These are phyloP conservation scores for Terana coerulea DNA, from an alignment of 768 basidiomycete species.

Conservation along the genomic window DNA sequence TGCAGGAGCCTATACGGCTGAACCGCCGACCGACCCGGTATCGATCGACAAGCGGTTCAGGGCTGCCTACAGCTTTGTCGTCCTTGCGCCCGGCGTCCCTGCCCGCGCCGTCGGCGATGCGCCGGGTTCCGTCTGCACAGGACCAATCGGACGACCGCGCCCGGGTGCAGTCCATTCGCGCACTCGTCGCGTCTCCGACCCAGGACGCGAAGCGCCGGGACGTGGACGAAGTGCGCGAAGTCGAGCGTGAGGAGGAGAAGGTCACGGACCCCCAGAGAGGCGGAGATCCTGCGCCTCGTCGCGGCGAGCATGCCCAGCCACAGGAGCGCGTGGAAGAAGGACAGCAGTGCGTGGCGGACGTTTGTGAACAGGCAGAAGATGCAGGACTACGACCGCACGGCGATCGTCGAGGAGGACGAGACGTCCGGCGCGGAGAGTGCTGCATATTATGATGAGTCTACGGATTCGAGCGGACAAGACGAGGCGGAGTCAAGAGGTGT, in stretches of 20 bases:
- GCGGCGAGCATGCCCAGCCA: constrained; percentile 70
- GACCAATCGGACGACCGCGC: constrained; percentile 15
- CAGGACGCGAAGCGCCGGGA: constrained; percentile 13
- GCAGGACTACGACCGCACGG: constrained; percentile 14
- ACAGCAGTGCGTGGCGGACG: constrained; percentile 59
- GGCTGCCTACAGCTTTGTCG: constrained; percentile 54
- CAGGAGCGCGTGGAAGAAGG: constrained; percentile 63
- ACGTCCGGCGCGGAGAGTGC: constrained; percentile 23
- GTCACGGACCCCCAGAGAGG: constrained; percentile 39
- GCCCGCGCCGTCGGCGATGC: constrained; percentile 61
- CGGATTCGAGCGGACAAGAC: constrained; percentile 18
- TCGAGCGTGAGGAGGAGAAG: constrained; percentile 14
- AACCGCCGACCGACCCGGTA: constrained; percentile 21
- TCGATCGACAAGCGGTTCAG: constrained; percentile 29
- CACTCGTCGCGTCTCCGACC: constrained; percentile 11
- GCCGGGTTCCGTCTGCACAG: constrained; percentile 20
- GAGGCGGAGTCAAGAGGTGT: constrained; percentile 23
- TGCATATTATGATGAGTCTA: constrained; percentile 17
- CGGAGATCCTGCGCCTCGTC: constrained; percentile 57
- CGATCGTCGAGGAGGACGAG: constrained; percentile 28
- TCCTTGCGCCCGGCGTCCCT: constrained; percentile 64
- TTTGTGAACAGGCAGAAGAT: constrained; percentile 39
- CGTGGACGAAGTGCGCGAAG: constrained; percentile 15
- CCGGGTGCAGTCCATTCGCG: constrained; percentile 16
- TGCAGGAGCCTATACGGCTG: constrained; percentile 22